Conservation (phyloP, 2,329 filamentous ascomycete species). For the Ceratocystis papillata region DNA sequence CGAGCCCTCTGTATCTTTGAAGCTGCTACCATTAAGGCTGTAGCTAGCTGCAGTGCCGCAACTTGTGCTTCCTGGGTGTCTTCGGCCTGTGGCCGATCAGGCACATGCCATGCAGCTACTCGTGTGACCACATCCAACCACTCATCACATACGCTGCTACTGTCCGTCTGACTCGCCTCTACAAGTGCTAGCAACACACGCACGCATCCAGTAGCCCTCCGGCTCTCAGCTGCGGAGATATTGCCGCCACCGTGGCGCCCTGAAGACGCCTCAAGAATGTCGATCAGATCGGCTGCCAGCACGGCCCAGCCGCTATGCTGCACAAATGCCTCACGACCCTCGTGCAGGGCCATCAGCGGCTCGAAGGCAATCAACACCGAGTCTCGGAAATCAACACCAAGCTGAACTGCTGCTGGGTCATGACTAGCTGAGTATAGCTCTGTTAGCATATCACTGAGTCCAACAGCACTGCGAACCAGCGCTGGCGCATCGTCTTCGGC, state of each 20-base stretch:
- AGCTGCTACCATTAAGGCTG: slow-evolving; percentile 40
- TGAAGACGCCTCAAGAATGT: slow-evolving; percentile 33
- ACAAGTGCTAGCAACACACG: slow-evolving; percentile 44
- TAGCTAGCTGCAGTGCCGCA: slow-evolving; percentile 46
- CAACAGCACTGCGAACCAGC: slow-evolving; percentile 46
- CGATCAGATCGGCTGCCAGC: slow-evolving; percentile 41
- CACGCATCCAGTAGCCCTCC: slow-evolving; percentile 46
- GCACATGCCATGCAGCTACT: slow-evolving; percentile 40
- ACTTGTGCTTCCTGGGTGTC: slow-evolving; percentile 41
- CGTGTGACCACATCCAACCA: slow-evolving; percentile 48
- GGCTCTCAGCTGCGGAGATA: slow-evolving; percentile 30
- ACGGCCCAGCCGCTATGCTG: slow-evolving; percentile 44
- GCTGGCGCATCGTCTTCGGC: slow-evolving; percentile 54
- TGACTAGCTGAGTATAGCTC: slow-evolving; percentile 43
- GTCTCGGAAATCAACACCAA: slow-evolving; percentile 43
- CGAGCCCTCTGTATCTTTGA: slow-evolving; percentile 39
- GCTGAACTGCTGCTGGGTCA: slow-evolving; percentile 23
- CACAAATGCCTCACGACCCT: slow-evolving; percentile 40
- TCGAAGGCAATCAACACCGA: slow-evolving; percentile 50
- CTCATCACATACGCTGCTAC: slow-evolving; percentile 37
- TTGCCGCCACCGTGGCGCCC: slow-evolving; percentile 24
- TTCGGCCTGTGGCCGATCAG: slow-evolving; percentile 29
- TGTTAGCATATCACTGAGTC: slow-evolving; percentile 52
- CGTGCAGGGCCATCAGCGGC: slow-evolving; percentile 41
- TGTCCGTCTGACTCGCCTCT: slow-evolving; percentile 34